Base-by-base conservation (phyloP, 1,284 basidiomycete genomes). In the Butyriboletus appendiculatus region DNA sequence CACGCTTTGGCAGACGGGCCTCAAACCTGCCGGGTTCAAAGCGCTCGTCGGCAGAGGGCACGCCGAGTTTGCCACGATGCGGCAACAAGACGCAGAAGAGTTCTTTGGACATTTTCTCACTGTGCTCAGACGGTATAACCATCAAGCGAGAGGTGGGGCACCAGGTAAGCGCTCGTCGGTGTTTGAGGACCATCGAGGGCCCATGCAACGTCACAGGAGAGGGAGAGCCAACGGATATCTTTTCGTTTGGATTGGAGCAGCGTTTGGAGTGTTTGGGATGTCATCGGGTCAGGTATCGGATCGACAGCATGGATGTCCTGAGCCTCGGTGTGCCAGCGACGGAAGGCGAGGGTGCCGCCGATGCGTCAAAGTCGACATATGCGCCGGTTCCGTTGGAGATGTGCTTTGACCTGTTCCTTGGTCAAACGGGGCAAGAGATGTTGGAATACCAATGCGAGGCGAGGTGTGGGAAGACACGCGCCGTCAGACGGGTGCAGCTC, bases 51-150 rank as follows among this genome's bases (percentile, higher is more conserved):
- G 96, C 4, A 92, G 90, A 63, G 94, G 94, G 0, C 96, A 99
- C 66, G 84, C 86, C 48, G 96, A 98, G 74, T 99, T 99, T 66
- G 81, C 92, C 32, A 98, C 95, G 18, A 98, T 98, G 96, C 82
- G 86, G 42, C 96, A 99, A 73, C 96, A 99, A 70, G 96, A 99
- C 67, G 86, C 96, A 1, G 95, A 98, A 67, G 96, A 99, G 73
- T 99, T 99, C 75, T 80, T 99, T 56, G 81, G 85, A 50, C 85
- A 96, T 71, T 74, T 98, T 10, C 65, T 98, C 48, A 84, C 82
- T 4, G 78, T 83, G 16, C 73, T 97, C 15, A 79, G 92, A 48
- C 74, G 85, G 59, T 80, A 90, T 63, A 75, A 82, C 44, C 84
- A 86, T 66, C 81, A 81, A 73, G 73, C 47, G 74, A 76, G 53